Evolutionary conservation across 495 filamentous ascomycete species (phyloP), one percentile per base, ranked within the genome.

Genomic region (Oidiodendron maius): DNA sequence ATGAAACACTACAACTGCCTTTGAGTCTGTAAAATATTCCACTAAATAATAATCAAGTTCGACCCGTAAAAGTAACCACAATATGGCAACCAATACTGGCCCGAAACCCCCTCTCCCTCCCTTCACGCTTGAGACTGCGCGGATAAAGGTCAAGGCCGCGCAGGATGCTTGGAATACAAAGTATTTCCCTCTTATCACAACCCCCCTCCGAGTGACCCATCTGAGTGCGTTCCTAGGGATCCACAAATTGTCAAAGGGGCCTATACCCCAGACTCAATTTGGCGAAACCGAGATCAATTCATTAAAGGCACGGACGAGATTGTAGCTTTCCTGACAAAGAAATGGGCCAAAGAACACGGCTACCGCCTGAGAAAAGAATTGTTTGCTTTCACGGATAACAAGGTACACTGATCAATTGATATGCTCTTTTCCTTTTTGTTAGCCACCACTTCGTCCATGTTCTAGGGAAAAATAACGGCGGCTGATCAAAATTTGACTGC

Each of bases 311-410:
- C 79, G 1, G 72, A 78, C 10, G 77, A 64, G 12, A 91, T 95
- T 45, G 67, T 79, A n/a, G 65, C 64, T 2, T 95, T 94, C 58
- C 65, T 96, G 35, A 75, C 71, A 1, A 67, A 79, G 26, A 95
- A 95, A 61, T 95, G 89, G 90, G 64, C 72, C 30, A 72, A 71
- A 15, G 89, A 95, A 64, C 64, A 77, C 22, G 81, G 71, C 24
- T 95, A 95, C 57, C 71, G 78, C 1, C 76, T 95, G 32, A 79
- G 89, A 44, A 95, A 95, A 65, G 90, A 96, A 60, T 72, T 96
- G 6, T 95, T 95, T 67, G 75, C 87, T 10, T 86, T 86, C 55
- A 71, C 69, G 0, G 80, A 77, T 41, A 75, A 88, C 60, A 77
- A 69, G 57, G 68, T 79, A 64, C 38, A 57, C 54, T 37, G 13